Evolutionary conservation across 1,139 yeast genomes (phyloP).

Genomic region (Chernovozyma aurita): DNA sequence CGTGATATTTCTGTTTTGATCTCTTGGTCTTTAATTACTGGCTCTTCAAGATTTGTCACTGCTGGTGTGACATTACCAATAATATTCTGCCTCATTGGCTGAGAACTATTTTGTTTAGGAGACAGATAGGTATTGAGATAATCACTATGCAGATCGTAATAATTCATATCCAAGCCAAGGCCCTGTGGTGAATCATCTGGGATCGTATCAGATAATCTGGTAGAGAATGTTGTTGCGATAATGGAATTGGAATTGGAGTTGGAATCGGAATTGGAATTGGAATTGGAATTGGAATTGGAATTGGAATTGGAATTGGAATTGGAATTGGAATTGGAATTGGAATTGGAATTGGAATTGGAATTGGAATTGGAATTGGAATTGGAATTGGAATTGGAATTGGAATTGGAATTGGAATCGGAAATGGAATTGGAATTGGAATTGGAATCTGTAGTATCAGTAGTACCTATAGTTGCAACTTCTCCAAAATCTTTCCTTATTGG

Average conservation of each 20-base stretch:
- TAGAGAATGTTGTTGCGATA: neutral
- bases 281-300: too few species aligned
- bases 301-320: too few species aligned
- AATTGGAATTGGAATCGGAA: too few species aligned
- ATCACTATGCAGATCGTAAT: constrained; percentile 14
- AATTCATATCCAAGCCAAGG: constrained; percentile 38
- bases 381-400: too few species aligned
- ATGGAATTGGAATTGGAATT: too few species aligned
- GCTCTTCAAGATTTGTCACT: constrained; percentile 36
- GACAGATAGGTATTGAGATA: constrained; percentile 6
- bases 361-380: too few species aligned
- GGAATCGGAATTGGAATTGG: too few species aligned
- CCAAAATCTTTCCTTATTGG: constrained; percentile 13
- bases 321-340: too few species aligned
- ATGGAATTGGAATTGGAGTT: constrained; percentile 7
- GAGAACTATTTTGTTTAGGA: constrained; percentile 1
- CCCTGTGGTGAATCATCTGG: constrained; percentile 16
- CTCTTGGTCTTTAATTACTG: neutral
- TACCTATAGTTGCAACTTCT: constrained; percentile 1
- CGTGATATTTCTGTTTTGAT: constrained; percentile 10
- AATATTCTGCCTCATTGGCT: neutral
- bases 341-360: too few species aligned
- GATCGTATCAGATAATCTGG: constrained; percentile 3
- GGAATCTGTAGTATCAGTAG: constrained; percentile 11
- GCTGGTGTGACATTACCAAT: constrained; percentile 20